Evolutionary conservation across 1,139 yeast species (phyloP), one percentile per base, ranked within the genome.

Genomic region (Groenewaldozyma auringiensis): DNA sequence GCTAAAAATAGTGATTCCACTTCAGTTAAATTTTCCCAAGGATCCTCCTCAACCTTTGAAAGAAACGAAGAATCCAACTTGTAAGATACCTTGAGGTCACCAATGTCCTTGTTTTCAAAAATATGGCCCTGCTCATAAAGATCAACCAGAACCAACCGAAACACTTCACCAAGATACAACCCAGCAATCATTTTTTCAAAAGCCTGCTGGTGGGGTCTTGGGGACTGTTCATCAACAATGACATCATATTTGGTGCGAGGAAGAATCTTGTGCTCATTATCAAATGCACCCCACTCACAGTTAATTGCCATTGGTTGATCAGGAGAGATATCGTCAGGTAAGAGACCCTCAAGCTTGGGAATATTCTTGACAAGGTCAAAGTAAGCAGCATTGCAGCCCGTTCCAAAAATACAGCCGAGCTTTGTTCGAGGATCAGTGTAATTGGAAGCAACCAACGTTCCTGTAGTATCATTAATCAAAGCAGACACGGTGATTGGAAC

Each of bases 111-210:
- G 53, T 66, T 71, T 60, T 76, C 70, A 68, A 92, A 88, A 50
- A 92, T 70, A 51, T 78, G 67, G 38, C 83, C 81, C 50, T 76
- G 75, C 37, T 74, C 73, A 59, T 79, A 69, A 57, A 86, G 74
- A 56, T 89, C 97, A 37, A 88, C 62, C 59, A 92, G 72, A 47
- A 84, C 77, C 63, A 87, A 74, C 66, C 98, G 81, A 59, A 89
- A 70, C 38, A 92, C 74, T 72, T 92, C 98, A 60, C 98, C 98
- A 60, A 92, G 74, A 68, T 92, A 92, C 70, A 87, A 85, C 53
- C 98, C 98, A 39, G 96, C 86, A 59, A 89, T 87, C 96, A 92
- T 88, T 73, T 92, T 92, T 72, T 92, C 98, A 65, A 87, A 92
- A 43, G 92, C 66, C 70, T 92, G 98, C 70, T 89, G 95, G 55